Base-by-base conservation (phyloP, 805 yeast genomes). In the Saturnispora mendoncae region DNA sequence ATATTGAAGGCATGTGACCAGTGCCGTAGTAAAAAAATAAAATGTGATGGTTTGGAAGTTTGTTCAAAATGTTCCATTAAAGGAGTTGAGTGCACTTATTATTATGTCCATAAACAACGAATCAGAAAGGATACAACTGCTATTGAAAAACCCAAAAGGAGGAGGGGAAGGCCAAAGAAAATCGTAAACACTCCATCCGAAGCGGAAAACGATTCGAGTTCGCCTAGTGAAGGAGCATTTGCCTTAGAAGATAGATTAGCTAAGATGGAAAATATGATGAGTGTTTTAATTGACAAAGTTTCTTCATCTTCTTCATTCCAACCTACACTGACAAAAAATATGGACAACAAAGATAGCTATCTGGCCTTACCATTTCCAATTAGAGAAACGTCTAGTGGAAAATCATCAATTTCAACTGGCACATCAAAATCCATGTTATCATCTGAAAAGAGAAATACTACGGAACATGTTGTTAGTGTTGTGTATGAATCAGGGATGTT, bases 1-100 rank as follows among this genome's bases (percentile, higher is more conserved):
- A 61, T 62, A n/a, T 52, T 66, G 4, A 61, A 64, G 35, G 78
- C 77, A 8, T 74, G 80, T 49, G 73, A 68, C 46, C 61, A 58
- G 41, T 74, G 80, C 47, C 56, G 78, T 14, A 52, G 52, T 41
- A 61, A 72, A 32, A 74, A 74, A 49, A 66, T 71, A 44, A 72
- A 70, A 47, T 74, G 80, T 50, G 72, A 74, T 51, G 74, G 77
- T 0, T 54, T 51, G 3, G 45, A 46, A 10, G 68, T 68, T 4
- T 74, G 80, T 46, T 48, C 58, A 6, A 60, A 62, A 30, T 71
- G 80, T 48, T 43, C 50, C 8, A 55, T 49, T 19, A 63, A 61
- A 37, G 55, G 55, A 20, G 45, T 53, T 4, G 39, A 39, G 3
- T 72, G 78, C 49, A 48, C 64, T 1, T 64, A 64, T 39, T 51